A percentile compares a stretch with the other conserved stretches of the same genome.
Conservation (phyloP, 257 asterid species). For the Sherardia arvensis region DNA sequence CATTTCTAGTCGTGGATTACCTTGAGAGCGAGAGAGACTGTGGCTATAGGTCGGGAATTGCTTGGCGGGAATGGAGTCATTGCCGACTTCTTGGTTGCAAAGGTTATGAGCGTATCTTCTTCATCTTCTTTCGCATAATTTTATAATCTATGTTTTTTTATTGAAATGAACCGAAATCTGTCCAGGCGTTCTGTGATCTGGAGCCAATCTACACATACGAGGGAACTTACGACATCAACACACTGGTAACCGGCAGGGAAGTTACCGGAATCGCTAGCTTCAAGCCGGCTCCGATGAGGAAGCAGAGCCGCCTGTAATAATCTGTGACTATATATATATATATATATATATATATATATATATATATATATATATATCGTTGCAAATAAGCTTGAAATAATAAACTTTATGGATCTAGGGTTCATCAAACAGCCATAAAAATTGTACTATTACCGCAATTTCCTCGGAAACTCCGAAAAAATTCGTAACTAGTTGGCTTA, state of each 20-base stretch:
- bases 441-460: background rate
- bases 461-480: background rate
- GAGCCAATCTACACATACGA: conserved; percentile 93
- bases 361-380: background rate
- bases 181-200: conserved; percentile 89
- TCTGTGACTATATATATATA: background rate
- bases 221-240: conserved; percentile 97
- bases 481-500: background rate
- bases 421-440: background rate
- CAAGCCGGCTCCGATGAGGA: conserved; percentile 47
- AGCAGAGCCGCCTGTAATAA: conserved; percentile 69
- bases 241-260: conserved; percentile 87
- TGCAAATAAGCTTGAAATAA: background rate
- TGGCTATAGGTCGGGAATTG: conserved; percentile 78
- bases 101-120: no score
- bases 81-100: conserved; percentile 74
- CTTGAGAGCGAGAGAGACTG: conserved; percentile 72
- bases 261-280: conserved; percentile 84
- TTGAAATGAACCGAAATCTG: background rate
- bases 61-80: conserved; percentile 91
- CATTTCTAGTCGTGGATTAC: conserved; percentile 66
- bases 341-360: background rate
- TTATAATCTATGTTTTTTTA: background rate
- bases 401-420: no score
- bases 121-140: background rate